These are phyloP conservation scores for Ammopiptanthus mongolicus DNA, from an alignment of 306 rosid species.

Conservation along the genomic window DNA sequence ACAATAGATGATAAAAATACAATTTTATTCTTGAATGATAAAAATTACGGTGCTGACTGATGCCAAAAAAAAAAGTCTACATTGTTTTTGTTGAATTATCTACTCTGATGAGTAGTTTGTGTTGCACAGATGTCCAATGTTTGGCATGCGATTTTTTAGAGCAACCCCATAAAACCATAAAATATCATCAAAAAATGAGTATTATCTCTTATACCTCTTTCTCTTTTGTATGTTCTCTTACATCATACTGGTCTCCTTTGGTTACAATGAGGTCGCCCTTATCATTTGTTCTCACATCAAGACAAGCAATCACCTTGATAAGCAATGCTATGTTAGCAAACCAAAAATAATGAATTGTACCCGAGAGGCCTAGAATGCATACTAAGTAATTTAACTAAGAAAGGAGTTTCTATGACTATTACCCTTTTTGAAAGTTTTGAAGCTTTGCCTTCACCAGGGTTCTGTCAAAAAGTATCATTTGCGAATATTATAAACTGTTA, in stretches of 20 bases:
- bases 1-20: constrained; percentile 20
- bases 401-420: constrained; percentile 21
- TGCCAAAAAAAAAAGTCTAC: neutral
- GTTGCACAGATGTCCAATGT: neutral
- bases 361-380: neutral
- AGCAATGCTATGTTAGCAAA: constrained; percentile 20
- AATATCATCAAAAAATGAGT: neutral
- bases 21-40: neutral
- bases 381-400: neutral
- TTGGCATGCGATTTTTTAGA: neutral
- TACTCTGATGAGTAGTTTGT: neutral
- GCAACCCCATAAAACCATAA: neutral
- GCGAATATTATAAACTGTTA: constrained; percentile 44
- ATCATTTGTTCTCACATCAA: constrained; percentile 94
- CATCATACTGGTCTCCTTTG: constrained; percentile 97
- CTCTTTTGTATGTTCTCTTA: constrained; percentile 81
- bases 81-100: neutral
- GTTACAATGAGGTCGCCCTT: constrained; percentile 96
- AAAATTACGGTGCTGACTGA: neutral
- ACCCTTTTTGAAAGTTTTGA: constrained; percentile 91
- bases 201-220: constrained; percentile 64
- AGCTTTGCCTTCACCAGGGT: constrained; percentile 63
- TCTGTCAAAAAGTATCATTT: constrained; percentile 55
- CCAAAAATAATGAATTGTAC: neutral
- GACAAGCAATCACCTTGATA: constrained; percentile 90